Evolutionary conservation across 345 rosid genomes (phyloP).

Genomic region (Eutrema yunnanense): DNA sequence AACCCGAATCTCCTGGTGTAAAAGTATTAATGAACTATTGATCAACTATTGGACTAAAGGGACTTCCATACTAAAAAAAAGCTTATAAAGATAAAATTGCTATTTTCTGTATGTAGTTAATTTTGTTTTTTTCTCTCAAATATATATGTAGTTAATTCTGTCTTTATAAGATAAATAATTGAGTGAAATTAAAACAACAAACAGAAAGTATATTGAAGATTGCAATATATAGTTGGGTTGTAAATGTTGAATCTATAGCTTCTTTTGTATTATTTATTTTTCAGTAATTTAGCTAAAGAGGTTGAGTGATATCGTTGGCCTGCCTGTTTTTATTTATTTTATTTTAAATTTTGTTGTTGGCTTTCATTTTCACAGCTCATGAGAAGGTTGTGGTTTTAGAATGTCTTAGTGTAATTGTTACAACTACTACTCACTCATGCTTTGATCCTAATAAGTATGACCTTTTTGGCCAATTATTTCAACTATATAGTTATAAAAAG

Average conservation of each 20-base stretch:
- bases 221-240: not conserved
- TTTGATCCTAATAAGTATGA: conserved; percentile 9
- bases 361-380: conserved; percentile 12
- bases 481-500: not conserved
- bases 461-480: conserved; percentile 21
- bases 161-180: too few species aligned
- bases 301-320: conserved; percentile 28
- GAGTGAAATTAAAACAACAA: not conserved
- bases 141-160: not conserved
- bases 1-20: too few species aligned
- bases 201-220: not conserved
- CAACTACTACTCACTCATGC: conserved; percentile 29
- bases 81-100: too few species aligned
- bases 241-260: not conserved
- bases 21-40: too few species aligned
- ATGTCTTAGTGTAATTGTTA: conserved; percentile 25
- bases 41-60: too few species aligned
- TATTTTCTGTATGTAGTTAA: not conserved
- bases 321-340: not conserved
- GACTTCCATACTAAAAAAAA: too few species aligned
- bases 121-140: not conserved
- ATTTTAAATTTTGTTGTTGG: not conserved
- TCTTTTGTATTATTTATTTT: not conserved
- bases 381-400: not conserved
- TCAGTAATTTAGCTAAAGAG: not conserved